A percentile compares a stretch with the other conserved stretches of the same genome.
These are phyloP conservation scores for Alternaria hordeiaustralica DNA, from an alignment of 2,329 filamentous ascomycete genomes.

Conservation along the genomic window DNA sequence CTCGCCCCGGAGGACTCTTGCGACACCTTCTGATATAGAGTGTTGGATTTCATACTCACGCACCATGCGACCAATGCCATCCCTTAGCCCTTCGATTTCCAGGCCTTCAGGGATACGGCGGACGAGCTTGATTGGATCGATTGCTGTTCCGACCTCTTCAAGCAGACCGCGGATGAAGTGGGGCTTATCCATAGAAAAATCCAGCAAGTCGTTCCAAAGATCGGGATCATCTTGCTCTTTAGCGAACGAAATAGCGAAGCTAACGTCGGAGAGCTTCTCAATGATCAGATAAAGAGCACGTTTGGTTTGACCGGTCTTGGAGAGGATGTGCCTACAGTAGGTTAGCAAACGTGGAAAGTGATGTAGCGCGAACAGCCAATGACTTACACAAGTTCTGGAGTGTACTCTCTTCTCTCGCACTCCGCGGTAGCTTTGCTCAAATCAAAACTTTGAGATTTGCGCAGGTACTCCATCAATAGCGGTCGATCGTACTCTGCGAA, in stretches of 20 bases:
- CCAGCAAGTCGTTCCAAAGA: slow-evolving; percentile 91
- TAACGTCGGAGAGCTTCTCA: slow-evolving; percentile 87
- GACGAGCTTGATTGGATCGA: slow-evolving; percentile 90
- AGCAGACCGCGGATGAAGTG: slow-evolving; percentile 90
- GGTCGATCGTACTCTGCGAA: slow-evolving; percentile 84
- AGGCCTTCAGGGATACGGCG: slow-evolving; percentile 89
- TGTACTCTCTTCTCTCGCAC: slow-evolving; percentile 81
- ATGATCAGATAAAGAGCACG: slow-evolving; percentile 92
- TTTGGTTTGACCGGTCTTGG: slow-evolving; percentile 93
- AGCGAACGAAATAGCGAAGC: slow-evolving; percentile 90
- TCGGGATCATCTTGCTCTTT: slow-evolving; percentile 92
- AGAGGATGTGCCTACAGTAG: slow-evolving; percentile 73
- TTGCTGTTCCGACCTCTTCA: slow-evolving; percentile 91
- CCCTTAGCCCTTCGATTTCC: slow-evolving; percentile 87
- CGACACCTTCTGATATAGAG: slow-evolving; percentile 89
- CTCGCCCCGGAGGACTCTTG: slow-evolving; percentile 84
- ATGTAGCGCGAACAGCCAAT: background rate
- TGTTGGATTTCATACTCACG: slow-evolving; percentile 95
- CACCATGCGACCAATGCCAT: slow-evolving; percentile 88
- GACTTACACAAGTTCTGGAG: slow-evolving; percentile 80
- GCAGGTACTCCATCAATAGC: slow-evolving; percentile 85
- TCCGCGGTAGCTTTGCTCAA: slow-evolving; percentile 79
- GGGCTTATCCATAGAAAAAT: slow-evolving; percentile 98
- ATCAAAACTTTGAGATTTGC: slow-evolving; percentile 83
- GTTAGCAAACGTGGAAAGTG: slow-evolving; percentile 21